Evolutionary conservation across 225 moss, liverwort and hornwort genomes (phyloP), one percentile per base, ranked within the genome.

Genomic region (Pseudoscleropodium purum): DNA sequence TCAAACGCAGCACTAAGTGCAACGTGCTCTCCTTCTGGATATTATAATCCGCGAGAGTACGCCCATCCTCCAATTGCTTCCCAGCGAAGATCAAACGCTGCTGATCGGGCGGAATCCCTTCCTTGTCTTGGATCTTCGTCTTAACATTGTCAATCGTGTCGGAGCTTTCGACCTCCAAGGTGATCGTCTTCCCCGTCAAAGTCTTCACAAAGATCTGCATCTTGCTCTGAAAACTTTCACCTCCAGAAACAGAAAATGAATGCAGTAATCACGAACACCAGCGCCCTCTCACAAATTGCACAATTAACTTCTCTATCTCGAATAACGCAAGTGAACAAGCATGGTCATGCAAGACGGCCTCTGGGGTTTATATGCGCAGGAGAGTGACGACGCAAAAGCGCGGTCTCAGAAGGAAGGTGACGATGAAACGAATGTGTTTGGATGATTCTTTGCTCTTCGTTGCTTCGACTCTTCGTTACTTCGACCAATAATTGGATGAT

Each of bases 171-270:
- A 77, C 77, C 0, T 77, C 77, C 1, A 77, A 2, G 0, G 77
- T 77, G 36, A 77, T 77, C 0, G 77, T 77, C 77, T 77, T 77
- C 1, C 77, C 77, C 52, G 77, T 77, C 36, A 77, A 39, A n/a
- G 79, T 80, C 79, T 80, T 91, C 76, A 91, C 91, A 30, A 91
- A 91, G 47, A 91, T 91, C 86, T 91, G 90, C 91, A 91, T 89
- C 86, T 83, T 84, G 72, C 5, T 70, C 83, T 45, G 3, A 41
- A 31, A 49, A 62, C 3, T 45, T 7, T 82, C 49, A 18, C n/a
- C 10, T 16, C 14, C 18, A 18, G 4, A n/a, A 52, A 61, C 15
- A 45, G 10, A 26, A 63, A 47, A 2, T 1, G 20, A 8, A 1
- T 0, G 15, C n/a, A 14, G 39, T 20, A 9, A 36, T 31, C 63